A percentile compares a stretch with the other conserved stretches of the same genome.
These are phyloP conservation scores for Lachancea kluyveri DNA, from an alignment of 805 yeast species.

Conservation along the genomic window DNA sequence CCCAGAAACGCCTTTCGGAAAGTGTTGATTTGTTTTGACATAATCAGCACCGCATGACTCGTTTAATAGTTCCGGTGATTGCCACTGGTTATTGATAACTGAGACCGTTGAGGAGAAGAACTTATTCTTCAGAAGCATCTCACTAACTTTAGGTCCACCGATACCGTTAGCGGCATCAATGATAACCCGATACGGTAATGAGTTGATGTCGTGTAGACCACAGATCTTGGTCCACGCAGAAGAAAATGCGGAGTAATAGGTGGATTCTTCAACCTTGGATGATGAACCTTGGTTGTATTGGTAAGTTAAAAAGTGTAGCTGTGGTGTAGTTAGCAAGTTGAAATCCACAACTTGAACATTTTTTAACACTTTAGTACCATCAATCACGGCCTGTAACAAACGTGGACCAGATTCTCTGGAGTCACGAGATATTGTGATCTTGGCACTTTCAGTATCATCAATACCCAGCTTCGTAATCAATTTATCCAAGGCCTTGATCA, in stretches of 20 bases:
- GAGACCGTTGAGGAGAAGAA: slow-evolving; percentile 36
- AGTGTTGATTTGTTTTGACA: slow-evolving; percentile 80
- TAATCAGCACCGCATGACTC: slow-evolving; percentile 89
- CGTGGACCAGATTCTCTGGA: slow-evolving; percentile 78
- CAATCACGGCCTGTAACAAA: slow-evolving; percentile 36
- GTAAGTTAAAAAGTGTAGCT: slow-evolving; percentile 81
- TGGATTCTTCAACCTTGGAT: slow-evolving; percentile 57
- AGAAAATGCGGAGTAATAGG: slow-evolving; percentile 63
- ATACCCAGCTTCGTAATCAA: slow-evolving; percentile 19
- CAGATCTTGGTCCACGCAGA: slow-evolving; percentile 25
- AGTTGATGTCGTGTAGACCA: slow-evolving; percentile 10
- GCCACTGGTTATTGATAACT: slow-evolving; percentile 50
- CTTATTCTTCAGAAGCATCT: slow-evolving; percentile 35
- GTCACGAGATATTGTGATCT: slow-evolving; percentile 76
- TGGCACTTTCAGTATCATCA: slow-evolving; percentile 39
- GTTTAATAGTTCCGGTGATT: slow-evolving; percentile 56
- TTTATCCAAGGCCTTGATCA: slow-evolving; percentile 23
- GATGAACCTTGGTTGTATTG: slow-evolving; percentile 44
- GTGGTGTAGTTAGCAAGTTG: slow-evolving; percentile 86
- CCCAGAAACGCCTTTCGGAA: slow-evolving; percentile 52
- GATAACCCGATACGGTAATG: slow-evolving; percentile 36
- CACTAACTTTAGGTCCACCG: slow-evolving; percentile 70
- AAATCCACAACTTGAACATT: slow-evolving; percentile 44
- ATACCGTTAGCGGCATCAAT: slow-evolving; percentile 97
- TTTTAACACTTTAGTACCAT: slow-evolving; percentile 58